These are phyloP conservation scores for Megacollybia platyphylla DNA, from an alignment of 1,284 basidiomycete species.

Conservation along the genomic window DNA sequence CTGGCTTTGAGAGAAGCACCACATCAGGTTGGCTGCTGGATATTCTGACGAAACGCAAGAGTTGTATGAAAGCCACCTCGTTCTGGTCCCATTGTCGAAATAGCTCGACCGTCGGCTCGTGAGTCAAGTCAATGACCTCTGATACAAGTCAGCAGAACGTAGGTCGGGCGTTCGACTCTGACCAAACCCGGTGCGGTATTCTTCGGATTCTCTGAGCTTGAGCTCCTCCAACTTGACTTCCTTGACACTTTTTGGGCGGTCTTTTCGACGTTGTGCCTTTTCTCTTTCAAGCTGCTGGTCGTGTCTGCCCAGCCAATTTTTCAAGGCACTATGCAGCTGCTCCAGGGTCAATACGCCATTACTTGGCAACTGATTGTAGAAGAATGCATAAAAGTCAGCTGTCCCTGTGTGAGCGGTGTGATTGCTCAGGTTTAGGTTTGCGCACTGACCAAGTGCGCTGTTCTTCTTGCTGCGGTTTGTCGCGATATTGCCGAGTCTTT, in stretches of 20 bases:
- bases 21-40: constrained; percentile 37
- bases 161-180: constrained; percentile 15
- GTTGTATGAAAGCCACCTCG: constrained; percentile 60
- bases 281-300: constrained; percentile 61
- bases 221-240: constrained; percentile 65
- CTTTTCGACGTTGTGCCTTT: constrained; percentile 50
- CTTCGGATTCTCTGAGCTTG: constrained; percentile 53
- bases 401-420: constrained; percentile 3
- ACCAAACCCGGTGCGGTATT: constrained; percentile 81
- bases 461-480: constrained; percentile 46
- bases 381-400: constrained; percentile 74
- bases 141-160: constrained; percentile 4
- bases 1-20: constrained; percentile 40
- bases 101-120: constrained; percentile 56
- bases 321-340: constrained; percentile 53
- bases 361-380: constrained; percentile 62
- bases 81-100: constrained; percentile 72
- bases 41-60: constrained; percentile 68
- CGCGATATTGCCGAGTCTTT: constrained; percentile 49
- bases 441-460: constrained; percentile 34
- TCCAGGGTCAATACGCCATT: constrained; percentile 51
- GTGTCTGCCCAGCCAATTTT: constrained; percentile 67
- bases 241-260: constrained; percentile 64
- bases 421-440: neutral
- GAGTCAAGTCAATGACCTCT: constrained; percentile 83